These are phyloP conservation scores for Platanthera guangdongensis DNA, from an alignment of 106 monocot genomes.

Conservation along the genomic window DNA sequence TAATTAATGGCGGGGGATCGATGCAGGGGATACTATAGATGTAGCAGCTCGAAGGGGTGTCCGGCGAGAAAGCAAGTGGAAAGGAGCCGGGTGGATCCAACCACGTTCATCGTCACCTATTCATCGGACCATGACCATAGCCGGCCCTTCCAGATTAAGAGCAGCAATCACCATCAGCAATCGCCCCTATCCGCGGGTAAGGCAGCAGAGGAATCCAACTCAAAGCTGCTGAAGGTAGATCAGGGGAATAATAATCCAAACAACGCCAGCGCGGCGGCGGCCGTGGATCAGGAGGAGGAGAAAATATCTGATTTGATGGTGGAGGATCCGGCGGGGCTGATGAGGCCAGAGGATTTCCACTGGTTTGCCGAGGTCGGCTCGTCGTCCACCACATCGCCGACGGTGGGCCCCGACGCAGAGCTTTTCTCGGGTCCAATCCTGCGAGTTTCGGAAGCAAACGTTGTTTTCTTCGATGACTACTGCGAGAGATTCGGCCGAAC, in stretches of 20 bases:
- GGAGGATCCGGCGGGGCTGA: conserved; percentile 9
- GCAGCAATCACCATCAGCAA: conserved; percentile 22
- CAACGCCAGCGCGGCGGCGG: neutral
- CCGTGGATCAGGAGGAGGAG: conserved; percentile 8
- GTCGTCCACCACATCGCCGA: conserved; percentile 12
- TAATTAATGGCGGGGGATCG: neutral
- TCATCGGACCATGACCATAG: conserved; percentile 62
- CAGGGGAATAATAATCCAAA: neutral
- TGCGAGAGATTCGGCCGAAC: neutral
- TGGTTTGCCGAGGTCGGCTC: conserved; percentile 40
- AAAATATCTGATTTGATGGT: conserved; percentile 17
- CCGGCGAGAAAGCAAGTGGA: conserved; percentile 67
- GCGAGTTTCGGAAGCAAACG: neutral
- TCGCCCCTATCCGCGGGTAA: neutral
- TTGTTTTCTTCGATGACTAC: conserved; percentile 14
- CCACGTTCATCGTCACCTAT: conserved; percentile 55
- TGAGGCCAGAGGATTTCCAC: conserved; percentile 13
- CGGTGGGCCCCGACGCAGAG: neutral
- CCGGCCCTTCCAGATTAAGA: conserved; percentile 13
- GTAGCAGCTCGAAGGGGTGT: conserved; percentile 65
- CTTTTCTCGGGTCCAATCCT: conserved; percentile 14
- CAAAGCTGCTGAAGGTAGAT: neutral
- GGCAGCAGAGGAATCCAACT: neutral
- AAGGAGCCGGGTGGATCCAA: conserved; percentile 54
- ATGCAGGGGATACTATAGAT: conserved; percentile 62